These are phyloP conservation scores for Pseudoneurospora amorphoporcata DNA, from an alignment of 495 filamentous ascomycete species.

Conservation along the genomic window DNA sequence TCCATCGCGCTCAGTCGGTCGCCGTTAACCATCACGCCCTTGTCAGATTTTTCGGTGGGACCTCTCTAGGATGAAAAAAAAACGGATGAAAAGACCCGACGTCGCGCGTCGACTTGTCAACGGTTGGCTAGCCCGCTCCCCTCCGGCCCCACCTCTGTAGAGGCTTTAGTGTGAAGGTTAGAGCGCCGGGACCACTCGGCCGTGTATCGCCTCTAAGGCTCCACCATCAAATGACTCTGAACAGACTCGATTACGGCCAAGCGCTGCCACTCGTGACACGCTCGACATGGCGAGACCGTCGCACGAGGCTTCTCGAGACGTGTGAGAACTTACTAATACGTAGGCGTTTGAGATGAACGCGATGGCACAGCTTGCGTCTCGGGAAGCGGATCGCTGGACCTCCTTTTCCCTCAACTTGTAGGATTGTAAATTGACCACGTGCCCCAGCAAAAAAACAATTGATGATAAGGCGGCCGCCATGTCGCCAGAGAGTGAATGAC, in stretches of 20 bases:
- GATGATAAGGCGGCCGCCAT: background rate
- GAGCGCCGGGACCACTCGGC: background rate
- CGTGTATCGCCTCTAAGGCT: conserved; percentile 13
- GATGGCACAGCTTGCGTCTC: conserved; percentile 3
- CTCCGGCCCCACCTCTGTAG: background rate
- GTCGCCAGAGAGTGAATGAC: background rate
- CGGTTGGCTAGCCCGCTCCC: background rate
- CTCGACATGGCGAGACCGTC: conserved; percentile 16
- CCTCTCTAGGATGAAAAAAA: background rate
- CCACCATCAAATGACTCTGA: conserved; percentile 21
- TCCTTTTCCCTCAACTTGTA: conserved; percentile 1
- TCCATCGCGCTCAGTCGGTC: background rate
- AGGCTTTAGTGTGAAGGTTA: background rate
- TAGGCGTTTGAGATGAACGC: conserved; percentile 6
- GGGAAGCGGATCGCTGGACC: conserved; percentile 15
- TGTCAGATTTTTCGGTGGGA: background rate
- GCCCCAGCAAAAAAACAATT: background rate
- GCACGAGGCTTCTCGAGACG: conserved; percentile 19
- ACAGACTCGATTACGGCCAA: conserved; percentile 11
- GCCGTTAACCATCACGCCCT: background rate
- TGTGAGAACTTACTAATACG: conserved; percentile 15
- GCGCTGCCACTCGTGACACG: conserved; percentile 9
- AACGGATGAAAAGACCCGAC: background rate
- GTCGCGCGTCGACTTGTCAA: background rate
- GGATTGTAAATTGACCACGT: background rate